Conservation (phyloP, 345 rosid species). For the Zanthoxylum bungeanum region DNA sequence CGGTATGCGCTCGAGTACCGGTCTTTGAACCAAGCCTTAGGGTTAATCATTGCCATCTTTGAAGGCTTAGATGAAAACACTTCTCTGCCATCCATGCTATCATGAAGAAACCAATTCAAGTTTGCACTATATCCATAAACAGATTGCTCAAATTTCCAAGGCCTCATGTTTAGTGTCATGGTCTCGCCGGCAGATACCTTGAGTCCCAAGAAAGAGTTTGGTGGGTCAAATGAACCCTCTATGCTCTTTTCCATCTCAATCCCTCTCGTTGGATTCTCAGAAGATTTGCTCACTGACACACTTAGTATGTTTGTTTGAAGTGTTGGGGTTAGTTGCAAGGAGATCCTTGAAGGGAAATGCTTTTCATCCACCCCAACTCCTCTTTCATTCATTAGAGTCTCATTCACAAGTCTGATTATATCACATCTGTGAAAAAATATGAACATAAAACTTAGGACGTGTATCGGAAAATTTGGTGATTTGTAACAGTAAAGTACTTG, state of each 20-base stretch:
- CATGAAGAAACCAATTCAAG: constrained; percentile 89
- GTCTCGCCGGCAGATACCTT: constrained; percentile 60
- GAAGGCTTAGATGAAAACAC: constrained; percentile 80
- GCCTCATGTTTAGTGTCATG: constrained; percentile 55
- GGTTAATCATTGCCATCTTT: constrained; percentile 52
- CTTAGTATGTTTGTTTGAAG: constrained; percentile 64
- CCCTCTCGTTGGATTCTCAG: constrained; percentile 56
- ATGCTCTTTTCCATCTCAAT: constrained; percentile 46
- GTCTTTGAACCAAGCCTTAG: constrained; percentile 79
- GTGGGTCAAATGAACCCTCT: constrained; percentile 66
- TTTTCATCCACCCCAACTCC: constrained; percentile 73
- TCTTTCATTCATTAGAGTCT: constrained; percentile 53
- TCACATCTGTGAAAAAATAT: constrained; percentile 46
- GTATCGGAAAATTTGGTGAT: background rate
- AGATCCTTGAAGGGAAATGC: constrained; percentile 79
- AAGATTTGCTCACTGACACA: constrained; percentile 69
- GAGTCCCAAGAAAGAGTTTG: constrained; percentile 60
- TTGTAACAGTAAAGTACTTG: background rate
- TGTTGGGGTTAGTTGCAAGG: constrained; percentile 65
- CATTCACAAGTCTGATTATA: constrained; percentile 47
- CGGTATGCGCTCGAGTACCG: constrained; percentile 63
- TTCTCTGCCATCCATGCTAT: constrained; percentile 69
- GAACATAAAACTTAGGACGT: background rate
- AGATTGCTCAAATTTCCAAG: constrained; percentile 86
- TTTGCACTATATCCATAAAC: constrained; percentile 57